Evolutionary conservation across 495 filamentous ascomycete species (phyloP).

Genomic region (Pyrenula aspistea): DNA sequence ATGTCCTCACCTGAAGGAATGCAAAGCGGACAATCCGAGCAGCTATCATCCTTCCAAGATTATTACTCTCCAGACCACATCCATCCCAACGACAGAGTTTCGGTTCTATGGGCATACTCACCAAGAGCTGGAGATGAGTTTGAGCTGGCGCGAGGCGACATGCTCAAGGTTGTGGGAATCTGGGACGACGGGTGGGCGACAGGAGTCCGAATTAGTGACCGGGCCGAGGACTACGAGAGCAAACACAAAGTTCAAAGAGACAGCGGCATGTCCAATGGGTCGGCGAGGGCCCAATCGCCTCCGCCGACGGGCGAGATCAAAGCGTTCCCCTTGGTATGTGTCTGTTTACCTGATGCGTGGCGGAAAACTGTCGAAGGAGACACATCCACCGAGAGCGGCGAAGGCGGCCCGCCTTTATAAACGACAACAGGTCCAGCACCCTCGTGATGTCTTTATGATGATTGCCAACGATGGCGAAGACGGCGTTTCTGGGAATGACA

Average conservation of each 20-base stretch:
- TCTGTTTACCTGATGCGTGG: slow-evolving; percentile 96
- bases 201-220: slow-evolving; percentile 68
- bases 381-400: neutral
- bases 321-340: slow-evolving; percentile 95
- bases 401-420: neutral
- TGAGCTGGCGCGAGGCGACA: slow-evolving; percentile 86
- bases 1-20: slow-evolving; percentile 75
- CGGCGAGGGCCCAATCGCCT: slow-evolving; percentile 49
- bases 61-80: slow-evolving; percentile 98
- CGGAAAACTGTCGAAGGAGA: slow-evolving; percentile 92
- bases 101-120: slow-evolving; percentile 93
- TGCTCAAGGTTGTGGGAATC: slow-evolving; percentile 96
- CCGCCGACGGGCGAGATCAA: slow-evolving; percentile 78
- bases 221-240: slow-evolving; percentile 79
- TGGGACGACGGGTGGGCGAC: slow-evolving; percentile 99
- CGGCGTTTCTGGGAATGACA: neutral
- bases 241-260: slow-evolving; percentile 70
- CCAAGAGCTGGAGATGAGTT: slow-evolving; percentile 92
- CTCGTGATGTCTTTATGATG: neutral
- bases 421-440: neutral
- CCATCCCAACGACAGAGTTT: slow-evolving; percentile 77
- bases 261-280: slow-evolving; percentile 84
- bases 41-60: slow-evolving; percentile 90
- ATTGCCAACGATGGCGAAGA: neutral
- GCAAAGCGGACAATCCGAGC: slow-evolving; percentile 85